A percentile compares a stretch with the other conserved stretches of the same genome.
Evolutionary conservation across 306 rosid species (phyloP).

Genomic region (Biancaea sappan): DNA sequence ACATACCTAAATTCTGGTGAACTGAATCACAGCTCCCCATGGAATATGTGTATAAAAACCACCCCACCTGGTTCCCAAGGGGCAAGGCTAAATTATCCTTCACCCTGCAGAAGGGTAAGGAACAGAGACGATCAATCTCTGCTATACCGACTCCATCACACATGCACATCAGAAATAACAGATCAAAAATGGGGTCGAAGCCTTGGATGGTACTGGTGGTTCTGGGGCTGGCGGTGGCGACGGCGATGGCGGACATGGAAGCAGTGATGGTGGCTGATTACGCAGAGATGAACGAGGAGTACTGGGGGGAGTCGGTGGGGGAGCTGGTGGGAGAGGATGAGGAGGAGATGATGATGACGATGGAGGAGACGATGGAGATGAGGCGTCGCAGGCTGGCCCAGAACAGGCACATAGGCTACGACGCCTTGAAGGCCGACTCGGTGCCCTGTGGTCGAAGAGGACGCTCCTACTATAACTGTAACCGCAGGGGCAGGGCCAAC

Average conservation of each 20-base stretch:
- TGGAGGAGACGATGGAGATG: constrained; percentile 41
- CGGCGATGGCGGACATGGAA: neutral
- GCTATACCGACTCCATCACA: no score
- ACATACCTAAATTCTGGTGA: neutral
- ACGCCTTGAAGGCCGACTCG: constrained; percentile 33
- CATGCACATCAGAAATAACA: no score
- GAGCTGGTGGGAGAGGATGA: neutral
- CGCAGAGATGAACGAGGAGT: no score
- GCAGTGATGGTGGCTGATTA: no score
- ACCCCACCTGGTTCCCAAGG: neutral
- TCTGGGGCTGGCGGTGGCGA: neutral
- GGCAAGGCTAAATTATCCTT: neutral
- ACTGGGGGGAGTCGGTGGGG: neutral
- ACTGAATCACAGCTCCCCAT: neutral
- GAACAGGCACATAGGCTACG: constrained; percentile 32
- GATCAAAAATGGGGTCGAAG: neutral
- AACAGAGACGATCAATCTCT: no score
- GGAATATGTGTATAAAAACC: neutral
- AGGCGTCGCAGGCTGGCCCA: constrained; percentile 29
- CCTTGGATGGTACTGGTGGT: neutral
- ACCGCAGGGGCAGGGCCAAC: constrained; percentile 35
- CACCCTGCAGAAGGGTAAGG: neutral
- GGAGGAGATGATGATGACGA: constrained; percentile 34
- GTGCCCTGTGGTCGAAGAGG: constrained; percentile 52
- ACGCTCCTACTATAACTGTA: constrained; percentile 51